Evolutionary conservation across 257 asterid species (phyloP).

Genomic region (Rubia yunnanensis): DNA sequence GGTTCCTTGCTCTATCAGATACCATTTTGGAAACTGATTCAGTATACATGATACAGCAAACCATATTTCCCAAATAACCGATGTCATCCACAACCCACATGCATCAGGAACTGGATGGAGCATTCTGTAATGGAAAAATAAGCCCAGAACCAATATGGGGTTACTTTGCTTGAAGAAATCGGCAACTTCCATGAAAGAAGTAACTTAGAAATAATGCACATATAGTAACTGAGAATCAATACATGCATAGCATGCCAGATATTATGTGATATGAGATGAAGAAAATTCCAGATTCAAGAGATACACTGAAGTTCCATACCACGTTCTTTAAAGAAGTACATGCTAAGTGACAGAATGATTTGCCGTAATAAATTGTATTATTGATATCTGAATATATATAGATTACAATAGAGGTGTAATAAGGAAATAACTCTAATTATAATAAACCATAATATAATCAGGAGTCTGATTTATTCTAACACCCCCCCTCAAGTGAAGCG

Average conservation of each 20-base stretch:
- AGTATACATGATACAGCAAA: constrained; percentile 87
- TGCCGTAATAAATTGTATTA: too few species aligned
- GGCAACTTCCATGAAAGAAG: constrained; percentile 84
- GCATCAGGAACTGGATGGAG: constrained; percentile 81
- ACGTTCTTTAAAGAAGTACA: background rate
- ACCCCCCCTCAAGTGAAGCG: too few species aligned
- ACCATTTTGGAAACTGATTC: constrained; percentile 95
- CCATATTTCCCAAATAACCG: constrained; percentile 95
- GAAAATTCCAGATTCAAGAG: background rate
- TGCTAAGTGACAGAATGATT: background rate
- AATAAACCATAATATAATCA: too few species aligned
- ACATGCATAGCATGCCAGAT: background rate
- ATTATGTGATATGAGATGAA: background rate
- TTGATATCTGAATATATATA: too few species aligned
- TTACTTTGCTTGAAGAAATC: constrained; percentile 74
- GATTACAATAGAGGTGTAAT: too few species aligned
- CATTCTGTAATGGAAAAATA: constrained; percentile 78
- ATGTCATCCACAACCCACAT: constrained; percentile 75
- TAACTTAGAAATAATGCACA: constrained; percentile 43
- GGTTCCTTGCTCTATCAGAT: constrained; percentile 71
- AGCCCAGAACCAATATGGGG: constrained; percentile 79
- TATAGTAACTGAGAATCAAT: background rate
- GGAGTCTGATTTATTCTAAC: too few species aligned
- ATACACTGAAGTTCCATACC: background rate
- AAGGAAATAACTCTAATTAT: too few species aligned